Evolutionary conservation across 2,329 filamentous ascomycete genomes (phyloP), one percentile per base, ranked within the genome.

Genomic region (Cladosporium colombiae): DNA sequence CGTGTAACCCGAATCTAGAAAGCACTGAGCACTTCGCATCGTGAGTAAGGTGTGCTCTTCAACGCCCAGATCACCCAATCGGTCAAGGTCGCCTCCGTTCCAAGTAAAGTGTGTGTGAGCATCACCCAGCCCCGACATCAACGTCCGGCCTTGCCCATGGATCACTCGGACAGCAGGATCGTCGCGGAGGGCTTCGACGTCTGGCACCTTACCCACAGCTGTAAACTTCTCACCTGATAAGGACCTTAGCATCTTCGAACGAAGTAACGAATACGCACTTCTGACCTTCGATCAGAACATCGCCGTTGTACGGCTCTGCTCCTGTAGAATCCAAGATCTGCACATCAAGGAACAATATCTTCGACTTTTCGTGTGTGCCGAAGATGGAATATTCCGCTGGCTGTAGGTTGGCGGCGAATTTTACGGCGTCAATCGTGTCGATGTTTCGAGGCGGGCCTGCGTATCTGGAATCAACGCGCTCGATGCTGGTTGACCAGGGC

Each of bases 101-200:
- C 82, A 84, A 3, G 78, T 80, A 7, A 84, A 76, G 68, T 84
- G 81, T 0, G 81, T 80, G 70, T 85, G 82, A 0, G 81, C 79
- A 66, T 84, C 82, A 1, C 81, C 80, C 0, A 84, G 73, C 0
- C 82, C 82, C n/a, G 78, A 78, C 79, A 84, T 84, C 29, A 84
- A 68, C 1, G 82, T 84, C 23, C 81, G 73, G 1, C 80, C 80
- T 16, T 71, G 71, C 1, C 80, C 81, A 5, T 79, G 64, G 53
- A 81, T 73, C 31, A 78, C 72, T 37, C 77, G 74, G 11, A 81
- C 76, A 27, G 72, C 74, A 6, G 74, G 66, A 37, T 79, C 72
- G 27, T 70, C 68, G 13, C 67, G 61, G 1, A 79, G 69, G 2
- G 67, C 53, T 10, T 74, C 72, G 18, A 74, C 70, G 35, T 74